Base-by-base conservation (phyloP, 257 asterid genomes). In the Solanum microdontum region DNA sequence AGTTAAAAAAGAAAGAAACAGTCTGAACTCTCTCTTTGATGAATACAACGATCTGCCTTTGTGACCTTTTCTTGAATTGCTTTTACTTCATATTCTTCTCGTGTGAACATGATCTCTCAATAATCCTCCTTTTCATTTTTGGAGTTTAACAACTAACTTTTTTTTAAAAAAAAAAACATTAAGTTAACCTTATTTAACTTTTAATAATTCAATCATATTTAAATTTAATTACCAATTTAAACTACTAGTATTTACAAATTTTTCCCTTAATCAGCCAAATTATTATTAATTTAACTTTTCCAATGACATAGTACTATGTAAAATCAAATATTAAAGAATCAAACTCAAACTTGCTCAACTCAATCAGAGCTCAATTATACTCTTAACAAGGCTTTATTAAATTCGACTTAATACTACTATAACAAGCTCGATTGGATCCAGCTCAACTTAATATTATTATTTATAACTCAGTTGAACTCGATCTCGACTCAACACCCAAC, bases 81-180 rank as follows among this genome's bases (percentile, higher is more conserved):
- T 15, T 79, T 79, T 79, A 15, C 14, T 34, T 43, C 66, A 24
- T 14, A 28, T 79, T 79, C 84, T 26, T 64, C 84, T 74, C 83
- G 87, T 89, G 92, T 88, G 90, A 90, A 91, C 64, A 80, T 64
- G 91, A 87, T 91, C 91, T 86, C 77, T 43, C 66, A 43, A 89
- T 79, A 86, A 77, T 45, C 89, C 87, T 69, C 82, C 48, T 40
- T 79, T 26, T 26, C 33, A 4, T 15, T 26, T 15, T 15, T 77
- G 12, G 62, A 73, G 28, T 77, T n/a, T 39, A 11, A 75, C 21
- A 36, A 36, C 28, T 34, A 75, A n/a, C 28, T 4, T 62, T 7
- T 68, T 66, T 66, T 66, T 12, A 5, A 0, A 5, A 28, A 30
- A 32, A 7, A 14, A 7, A 32, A 32, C 1, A 32, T 17, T 32